Evolutionary conservation across 140 eudicot genomes (phyloP).

Genomic region (Cichorium intybus): DNA sequence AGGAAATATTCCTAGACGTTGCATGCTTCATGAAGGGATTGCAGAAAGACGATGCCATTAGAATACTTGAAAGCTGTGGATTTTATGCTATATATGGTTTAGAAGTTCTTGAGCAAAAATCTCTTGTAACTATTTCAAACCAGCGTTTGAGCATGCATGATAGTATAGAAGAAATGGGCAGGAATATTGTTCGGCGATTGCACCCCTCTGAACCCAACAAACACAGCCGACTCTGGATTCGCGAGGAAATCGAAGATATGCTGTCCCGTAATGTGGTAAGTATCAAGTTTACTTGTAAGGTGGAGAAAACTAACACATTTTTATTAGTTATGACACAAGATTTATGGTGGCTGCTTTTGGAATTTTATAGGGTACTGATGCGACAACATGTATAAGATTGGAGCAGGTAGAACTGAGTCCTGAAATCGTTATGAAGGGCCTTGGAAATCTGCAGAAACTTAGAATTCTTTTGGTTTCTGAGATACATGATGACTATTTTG

Average conservation of each 20-base stretch:
- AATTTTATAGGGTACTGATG: neutral
- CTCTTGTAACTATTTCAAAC: neutral
- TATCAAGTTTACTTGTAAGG: too few relatives aligned
- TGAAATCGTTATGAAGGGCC: neutral
- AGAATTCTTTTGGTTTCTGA: neutral
- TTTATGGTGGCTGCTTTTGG: neutral
- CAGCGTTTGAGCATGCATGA: neutral
- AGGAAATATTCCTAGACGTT: neutral
- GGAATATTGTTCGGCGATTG: neutral
- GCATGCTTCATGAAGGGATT: neutral
- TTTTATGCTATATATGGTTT: neutral
- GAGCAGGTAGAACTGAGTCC: neutral
- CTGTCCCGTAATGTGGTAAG: neutral
- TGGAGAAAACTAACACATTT: neutral
- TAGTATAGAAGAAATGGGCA: neutral
- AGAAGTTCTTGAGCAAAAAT: neutral
- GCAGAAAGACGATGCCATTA: neutral
- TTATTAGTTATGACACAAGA: neutral
- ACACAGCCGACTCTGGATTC: neutral
- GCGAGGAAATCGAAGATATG: neutral
- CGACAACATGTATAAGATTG: neutral
- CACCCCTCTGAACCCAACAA: neutral
- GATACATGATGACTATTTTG: neutral
- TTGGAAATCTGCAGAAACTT: conserved; percentile 2
- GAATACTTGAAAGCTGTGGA: conserved; percentile 1